Percentiles rank a stretch among this genome's conserved stretches.
Conservation (phyloP, 176 grass and related monocot species). For the Pontederia paniculata region DNA sequence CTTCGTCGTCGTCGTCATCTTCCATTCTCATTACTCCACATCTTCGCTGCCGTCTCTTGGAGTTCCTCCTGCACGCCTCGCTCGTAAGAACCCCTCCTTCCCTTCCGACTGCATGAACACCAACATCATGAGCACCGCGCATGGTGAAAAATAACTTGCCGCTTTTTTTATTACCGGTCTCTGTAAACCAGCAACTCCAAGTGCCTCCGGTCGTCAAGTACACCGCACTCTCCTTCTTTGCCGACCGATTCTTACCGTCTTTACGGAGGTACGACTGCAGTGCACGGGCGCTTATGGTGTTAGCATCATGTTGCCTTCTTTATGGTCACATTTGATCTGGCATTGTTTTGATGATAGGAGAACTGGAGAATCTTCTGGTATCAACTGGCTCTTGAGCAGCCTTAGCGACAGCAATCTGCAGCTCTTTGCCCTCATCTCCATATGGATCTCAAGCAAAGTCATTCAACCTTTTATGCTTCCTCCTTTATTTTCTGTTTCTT, state of each 20-base stretch:
- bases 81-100: background rate
- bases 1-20: background rate
- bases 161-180: background rate
- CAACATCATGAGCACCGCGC: background rate
- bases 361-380: slow-evolving; percentile 9
- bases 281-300: background rate
- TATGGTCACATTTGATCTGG: background rate
- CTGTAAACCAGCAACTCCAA: slow-evolving; percentile 64
- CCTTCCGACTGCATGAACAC: background rate
- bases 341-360: slow-evolving; percentile 11
- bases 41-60: slow-evolving; percentile 19
- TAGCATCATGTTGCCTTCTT: background rate
- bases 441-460: slow-evolving; percentile 91
- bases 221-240: slow-evolving; percentile 57
- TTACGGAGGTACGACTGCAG: slow-evolving; percentile 39
- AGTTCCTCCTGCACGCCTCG: slow-evolving; percentile 27
- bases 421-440: slow-evolving; percentile 59
- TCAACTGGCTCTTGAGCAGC: slow-evolving; percentile 54
- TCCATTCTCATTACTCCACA: background rate
- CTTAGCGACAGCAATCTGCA: slow-evolving; percentile 80
- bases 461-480: background rate
- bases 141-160: background rate
- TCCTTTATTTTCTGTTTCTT: background rate
- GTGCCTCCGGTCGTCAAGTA: slow-evolving; percentile 67
- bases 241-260: slow-evolving; percentile 45